Evolutionary conservation across 2,329 filamentous ascomycete species (phyloP).

Genomic region (Cordyceps pruinosa): DNA sequence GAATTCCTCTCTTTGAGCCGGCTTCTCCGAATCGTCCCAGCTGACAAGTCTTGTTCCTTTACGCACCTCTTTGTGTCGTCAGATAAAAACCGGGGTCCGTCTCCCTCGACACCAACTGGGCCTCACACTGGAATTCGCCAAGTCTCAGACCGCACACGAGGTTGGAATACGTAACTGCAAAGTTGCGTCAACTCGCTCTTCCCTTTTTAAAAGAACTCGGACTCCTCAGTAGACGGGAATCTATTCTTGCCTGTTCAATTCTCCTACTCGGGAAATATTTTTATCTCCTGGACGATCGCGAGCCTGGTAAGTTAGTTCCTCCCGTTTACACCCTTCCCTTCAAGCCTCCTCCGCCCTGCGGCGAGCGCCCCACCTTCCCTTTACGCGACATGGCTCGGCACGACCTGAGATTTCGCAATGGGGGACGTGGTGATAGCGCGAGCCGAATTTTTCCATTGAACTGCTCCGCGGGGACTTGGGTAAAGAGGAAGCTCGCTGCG

Average conservation of each 20-base stretch:
- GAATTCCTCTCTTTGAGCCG: background rate
- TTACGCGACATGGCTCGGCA: background rate
- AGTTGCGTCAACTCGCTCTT: background rate
- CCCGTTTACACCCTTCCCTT: background rate
- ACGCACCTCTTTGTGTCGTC: background rate
- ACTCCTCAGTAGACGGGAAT: background rate
- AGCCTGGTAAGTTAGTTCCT: constrained; percentile 1
- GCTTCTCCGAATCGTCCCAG: background rate
- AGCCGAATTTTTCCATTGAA: background rate
- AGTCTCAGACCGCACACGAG: constrained; percentile 8
- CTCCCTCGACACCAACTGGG: background rate
- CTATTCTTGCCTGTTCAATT: background rate
- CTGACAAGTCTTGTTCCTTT: background rate
- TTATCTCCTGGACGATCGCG: constrained; percentile 1
- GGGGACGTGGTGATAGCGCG: background rate
- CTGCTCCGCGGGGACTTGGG: background rate
- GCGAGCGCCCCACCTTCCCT: background rate
- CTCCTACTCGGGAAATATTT: background rate
- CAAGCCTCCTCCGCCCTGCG: background rate
- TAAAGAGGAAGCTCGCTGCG: background rate
- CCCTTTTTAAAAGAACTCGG: background rate
- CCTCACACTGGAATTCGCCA: constrained; percentile 12
- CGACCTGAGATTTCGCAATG: background rate
- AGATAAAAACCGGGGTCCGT: background rate
- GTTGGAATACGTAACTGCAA: constrained; percentile 5